These are phyloP conservation scores for Cladosporium sp. DNA, from an alignment of 2,329 filamentous ascomycete species.

Conservation along the genomic window DNA sequence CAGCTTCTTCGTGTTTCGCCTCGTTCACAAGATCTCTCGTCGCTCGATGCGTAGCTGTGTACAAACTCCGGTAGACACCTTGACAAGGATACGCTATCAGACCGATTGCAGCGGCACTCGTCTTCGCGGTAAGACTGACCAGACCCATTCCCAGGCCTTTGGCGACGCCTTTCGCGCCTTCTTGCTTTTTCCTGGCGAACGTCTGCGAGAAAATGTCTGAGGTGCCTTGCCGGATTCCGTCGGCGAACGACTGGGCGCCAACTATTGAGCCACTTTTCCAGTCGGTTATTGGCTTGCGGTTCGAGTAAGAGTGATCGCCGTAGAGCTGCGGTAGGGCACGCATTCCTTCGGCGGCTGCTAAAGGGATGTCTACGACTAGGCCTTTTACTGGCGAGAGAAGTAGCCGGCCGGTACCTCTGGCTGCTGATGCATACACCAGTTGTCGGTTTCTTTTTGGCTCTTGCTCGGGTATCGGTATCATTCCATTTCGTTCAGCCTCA, in stretches of 20 bases:
- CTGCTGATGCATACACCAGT: conserved; percentile 28
- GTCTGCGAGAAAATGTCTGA: conserved; percentile 17
- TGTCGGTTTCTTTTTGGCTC: conserved; percentile 14
- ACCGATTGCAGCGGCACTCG: conserved; percentile 12
- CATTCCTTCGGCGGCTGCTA: conserved; percentile 81
- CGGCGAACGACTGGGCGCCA: conserved; percentile 10
- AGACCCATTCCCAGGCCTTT: conserved; percentile 18
- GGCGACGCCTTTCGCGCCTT: conserved; percentile 17
- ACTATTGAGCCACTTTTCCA: conserved; percentile 63
- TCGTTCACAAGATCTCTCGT: not conserved
- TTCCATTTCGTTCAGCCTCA: not conserved
- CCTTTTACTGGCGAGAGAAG: conserved; percentile 62
- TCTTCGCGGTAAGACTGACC: conserved; percentile 18
- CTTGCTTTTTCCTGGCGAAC: conserved; percentile 10
- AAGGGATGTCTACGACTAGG: conserved; percentile 68
- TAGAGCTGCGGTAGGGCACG: conserved; percentile 85
- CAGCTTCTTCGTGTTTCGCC: not conserved
- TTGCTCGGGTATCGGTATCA: not conserved
- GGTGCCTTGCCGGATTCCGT: conserved; percentile 9
- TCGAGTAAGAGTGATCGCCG: conserved; percentile 77
- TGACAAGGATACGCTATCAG: conserved; percentile 21
- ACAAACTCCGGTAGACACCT: conserved; percentile 19
- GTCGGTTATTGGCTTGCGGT: conserved; percentile 74
- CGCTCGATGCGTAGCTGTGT: not conserved
- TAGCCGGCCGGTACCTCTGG: conserved; percentile 71